Base-by-base conservation (phyloP, 2,329 filamentous ascomycete genomes). In the Aspergillus sp. region DNA sequence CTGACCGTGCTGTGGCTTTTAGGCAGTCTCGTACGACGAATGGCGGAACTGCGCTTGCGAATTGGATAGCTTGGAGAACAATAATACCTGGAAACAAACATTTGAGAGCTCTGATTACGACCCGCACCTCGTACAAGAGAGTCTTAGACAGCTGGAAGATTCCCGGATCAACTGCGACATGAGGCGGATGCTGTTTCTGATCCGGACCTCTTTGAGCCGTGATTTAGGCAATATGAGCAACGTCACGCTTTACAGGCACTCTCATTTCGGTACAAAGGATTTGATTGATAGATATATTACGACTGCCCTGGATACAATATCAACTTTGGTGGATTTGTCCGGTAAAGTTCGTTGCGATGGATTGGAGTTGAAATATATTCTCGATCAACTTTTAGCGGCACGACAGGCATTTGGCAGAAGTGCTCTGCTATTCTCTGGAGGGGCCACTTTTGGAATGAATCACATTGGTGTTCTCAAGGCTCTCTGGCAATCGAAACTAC, bases 361-460 rank as follows among this genome's bases (percentile, higher is more conserved):
- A 5, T 58, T 86, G 32, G 80, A 84, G 40, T 72, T 81, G 35
- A 78, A 71, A 44, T 69, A 75, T 43, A 73, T 84, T 5, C 72
- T 90, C 5, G 85, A 90, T 43, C 80, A 82, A 44, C 74, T 93
- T 50, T 66, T 90, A 37, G 79, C 81, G 43, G 79, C 87, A 1
- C 79, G 88, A 33, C 86, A 90, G 59, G 86, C 86, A 31, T 94
- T 90, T 59, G 89, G 89, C n/a, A 78, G 89, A 49, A 93, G 85
- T 50, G 90, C 88, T 0, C 70, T 95, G 40, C 73, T 94, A 7
- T 72, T 95, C 7, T 94, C 89, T 5, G 90, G 90, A 6, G 90
- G 90, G 2, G 89, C 86, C 1, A 93, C 90, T 1, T 89, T 94
- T 67, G 90, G 90, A 33, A 94, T 95, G 87, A 87, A 87, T 47